Percentiles rank a stretch among this genome's conserved stretches.
Evolutionary conservation across 257 asterid genomes (phyloP).

Genomic region (Primulina huaijiensis): DNA sequence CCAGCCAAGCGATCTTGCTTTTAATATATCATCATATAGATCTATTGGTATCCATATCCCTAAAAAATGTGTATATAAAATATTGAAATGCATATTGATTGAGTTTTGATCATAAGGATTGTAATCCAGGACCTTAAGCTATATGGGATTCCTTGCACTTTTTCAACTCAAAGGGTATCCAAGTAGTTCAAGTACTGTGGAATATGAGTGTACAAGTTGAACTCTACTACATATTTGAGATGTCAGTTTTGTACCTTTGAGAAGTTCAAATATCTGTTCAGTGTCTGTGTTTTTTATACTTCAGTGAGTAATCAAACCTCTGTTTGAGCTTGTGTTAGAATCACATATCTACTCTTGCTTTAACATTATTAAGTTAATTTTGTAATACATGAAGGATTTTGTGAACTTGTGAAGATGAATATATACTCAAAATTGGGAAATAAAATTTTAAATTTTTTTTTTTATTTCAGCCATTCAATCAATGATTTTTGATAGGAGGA

Average conservation of each 20-base stretch:
- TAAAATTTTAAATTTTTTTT: no score
- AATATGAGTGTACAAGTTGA: background rate
- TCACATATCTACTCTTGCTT: no score
- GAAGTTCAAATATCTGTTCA: background rate
- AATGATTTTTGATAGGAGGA: no score
- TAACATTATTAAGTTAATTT: no score
- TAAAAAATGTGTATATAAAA: background rate
- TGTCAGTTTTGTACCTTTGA: background rate
- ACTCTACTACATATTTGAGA: background rate
- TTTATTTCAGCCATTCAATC: no score
- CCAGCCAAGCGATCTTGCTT: constrained; percentile 87
- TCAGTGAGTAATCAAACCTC: background rate
- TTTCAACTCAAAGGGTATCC: background rate
- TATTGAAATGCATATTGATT: background rate
- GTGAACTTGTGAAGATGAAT: no score
- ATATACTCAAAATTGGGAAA: no score
- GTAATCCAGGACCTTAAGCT: background rate
- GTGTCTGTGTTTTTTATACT: background rate
- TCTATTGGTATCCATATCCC: background rate
- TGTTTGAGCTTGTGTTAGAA: background rate
- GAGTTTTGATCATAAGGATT: background rate
- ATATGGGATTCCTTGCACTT: background rate
- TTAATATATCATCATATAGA: constrained; percentile 6
- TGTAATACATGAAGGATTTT: no score
- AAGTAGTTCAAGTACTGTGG: background rate